Base-by-base conservation (phyloP, 768 basidiomycete genomes). In the Amanita rubescens region DNA sequence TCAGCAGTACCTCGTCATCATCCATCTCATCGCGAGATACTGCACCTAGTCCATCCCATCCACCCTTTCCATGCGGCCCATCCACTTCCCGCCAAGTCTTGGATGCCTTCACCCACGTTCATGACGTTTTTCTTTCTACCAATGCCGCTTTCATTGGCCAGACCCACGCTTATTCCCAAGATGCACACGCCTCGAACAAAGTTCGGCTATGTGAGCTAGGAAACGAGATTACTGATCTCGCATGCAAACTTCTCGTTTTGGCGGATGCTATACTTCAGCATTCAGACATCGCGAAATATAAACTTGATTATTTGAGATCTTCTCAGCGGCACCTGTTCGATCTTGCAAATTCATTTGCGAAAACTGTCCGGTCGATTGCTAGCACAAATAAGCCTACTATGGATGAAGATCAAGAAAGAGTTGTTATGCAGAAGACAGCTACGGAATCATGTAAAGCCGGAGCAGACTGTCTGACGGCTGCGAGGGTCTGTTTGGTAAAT, bases 101-200 rank as follows among this genome's bases (percentile, higher is more conserved):
- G 68, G 85, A 86, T 54, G 82, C 85, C 6, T 76, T 96, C 42
- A 82, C 87, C n/a, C 69, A 75, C 57, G 90, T 90, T 12, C 93
- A 96, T 64, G 94, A 96, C 63, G 81, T 87, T 46, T 88, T 94
- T 61, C 75, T 98, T 10, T 95, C 92, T 4, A 90, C 92, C 17
- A 92, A 96, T 63, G 94, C 96, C 19, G 95, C 94, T 5, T 94
- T 99, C 67, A 96, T 99, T 61, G 95, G 94, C 1, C 94, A 97
- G 64, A 90, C 93, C 1, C 95, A 98, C 62, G 90, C 90, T 14
- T 90, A 97, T 73, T 85, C 90, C 19, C 84, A 90, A 42, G 76
- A 81, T 37, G 90, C 90, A 25, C 94, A 97, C 68, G 92, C 95
- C 0, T 90, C 92, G 5, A 91, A 87, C 56, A 94, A 93, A 14